phyloP scores from a whole-genome alignment of 441 rosid genomes.

The Pelargonium fulgidum region DNA sequence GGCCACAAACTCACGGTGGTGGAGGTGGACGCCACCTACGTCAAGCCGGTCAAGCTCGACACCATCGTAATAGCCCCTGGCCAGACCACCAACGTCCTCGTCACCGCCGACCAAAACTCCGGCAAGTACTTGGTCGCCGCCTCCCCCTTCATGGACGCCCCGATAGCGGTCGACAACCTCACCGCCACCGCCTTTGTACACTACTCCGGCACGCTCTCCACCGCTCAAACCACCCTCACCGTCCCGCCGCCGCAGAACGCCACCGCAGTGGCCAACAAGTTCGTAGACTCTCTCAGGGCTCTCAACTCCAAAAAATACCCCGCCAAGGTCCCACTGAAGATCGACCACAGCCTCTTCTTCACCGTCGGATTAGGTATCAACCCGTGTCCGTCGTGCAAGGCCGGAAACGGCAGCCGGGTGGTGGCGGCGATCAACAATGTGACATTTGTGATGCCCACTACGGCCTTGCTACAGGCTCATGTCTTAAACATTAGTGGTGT shows the following conservation, averaged over 20 bases:
- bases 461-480: slow-evolving; percentile 53
- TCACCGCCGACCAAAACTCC: slow-evolving; percentile 34
- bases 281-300: slow-evolving; percentile 33
- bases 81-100: slow-evolving; percentile 49
- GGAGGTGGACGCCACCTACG: slow-evolving; percentile 52
- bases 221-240: slow-evolving; percentile 34
- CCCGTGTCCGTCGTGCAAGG: slow-evolving; percentile 36
- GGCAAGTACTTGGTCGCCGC: slow-evolving; percentile 51
- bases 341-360: slow-evolving; percentile 45
- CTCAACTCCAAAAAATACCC: slow-evolving; percentile 37
- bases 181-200: slow-evolving; percentile 38
- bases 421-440: slow-evolving; percentile 53
- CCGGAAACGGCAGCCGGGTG: slow-evolving; percentile 38
- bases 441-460: slow-evolving; percentile 40
- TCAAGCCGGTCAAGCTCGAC: slow-evolving; percentile 38
- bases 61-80: slow-evolving; percentile 53
- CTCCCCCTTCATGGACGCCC: slow-evolving; percentile 40
- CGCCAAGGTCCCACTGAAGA: slow-evolving; percentile 42
- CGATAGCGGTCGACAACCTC: slow-evolving; percentile 31
- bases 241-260: slow-evolving; percentile 43
- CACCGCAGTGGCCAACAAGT: slow-evolving; percentile 37
- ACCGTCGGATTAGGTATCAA: slow-evolving; percentile 36
- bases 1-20: slow-evolving; percentile 52
- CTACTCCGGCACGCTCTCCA: slow-evolving; percentile 38
- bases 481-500: slow-evolving; percentile 42